Conservation (phyloP, 140 eudicot species). For the Oenanthe javanica region DNA sequence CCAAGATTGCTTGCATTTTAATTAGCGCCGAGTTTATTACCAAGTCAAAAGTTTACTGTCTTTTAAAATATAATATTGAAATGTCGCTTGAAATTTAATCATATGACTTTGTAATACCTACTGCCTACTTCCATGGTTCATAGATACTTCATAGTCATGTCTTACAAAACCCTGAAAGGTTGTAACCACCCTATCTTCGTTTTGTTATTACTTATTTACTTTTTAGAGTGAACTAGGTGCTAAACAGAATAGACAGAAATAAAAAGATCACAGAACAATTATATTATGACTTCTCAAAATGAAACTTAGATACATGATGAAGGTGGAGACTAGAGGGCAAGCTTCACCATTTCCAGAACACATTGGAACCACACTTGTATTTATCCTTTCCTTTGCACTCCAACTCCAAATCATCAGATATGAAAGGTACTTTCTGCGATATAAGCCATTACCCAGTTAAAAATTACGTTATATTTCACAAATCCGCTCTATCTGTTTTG, state of each 20-base stretch:
- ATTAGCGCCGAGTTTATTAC: no score
- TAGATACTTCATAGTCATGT: no score
- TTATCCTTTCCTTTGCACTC: slow-evolving; percentile 97
- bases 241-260: not conserved
- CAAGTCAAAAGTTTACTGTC: no score
- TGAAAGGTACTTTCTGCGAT: slow-evolving; percentile 93
- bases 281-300: slow-evolving; percentile 1
- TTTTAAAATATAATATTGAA: no score
- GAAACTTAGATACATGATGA: slow-evolving; percentile 10
- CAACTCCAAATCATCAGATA: slow-evolving; percentile 72
- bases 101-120: no score
- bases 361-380: slow-evolving; percentile 97
- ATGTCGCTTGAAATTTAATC: no score
- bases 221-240: not conserved
- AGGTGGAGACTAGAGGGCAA: not conserved
- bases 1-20: no score
- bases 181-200: not conserved
- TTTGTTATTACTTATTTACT: not conserved
- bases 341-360: slow-evolving; percentile 92
- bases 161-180: not conserved
- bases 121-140: not conserved
- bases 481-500: not conserved
- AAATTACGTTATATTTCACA: not conserved
- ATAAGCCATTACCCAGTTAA: not conserved
- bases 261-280: not conserved